Percentiles rank a stretch among this genome's conserved stretches.
These are phyloP conservation scores for Nicotiana noctiflora DNA, from an alignment of 257 asterid species.

Conservation along the genomic window DNA sequence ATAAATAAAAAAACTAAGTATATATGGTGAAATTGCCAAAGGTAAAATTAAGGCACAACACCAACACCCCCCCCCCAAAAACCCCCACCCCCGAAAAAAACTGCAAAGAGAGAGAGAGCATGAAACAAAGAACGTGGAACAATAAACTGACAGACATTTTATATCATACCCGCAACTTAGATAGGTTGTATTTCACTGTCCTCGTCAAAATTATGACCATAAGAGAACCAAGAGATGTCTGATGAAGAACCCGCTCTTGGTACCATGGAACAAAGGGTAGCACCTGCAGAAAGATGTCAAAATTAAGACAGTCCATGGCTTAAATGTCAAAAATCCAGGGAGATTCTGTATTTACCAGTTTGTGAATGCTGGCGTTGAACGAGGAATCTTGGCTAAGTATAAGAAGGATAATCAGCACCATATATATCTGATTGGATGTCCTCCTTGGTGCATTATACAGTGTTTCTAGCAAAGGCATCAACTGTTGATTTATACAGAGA, in stretches of 20 bases:
- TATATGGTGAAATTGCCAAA: not conserved
- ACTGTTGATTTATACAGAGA: constrained; percentile 38
- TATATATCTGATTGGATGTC: constrained; percentile 83
- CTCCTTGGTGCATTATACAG: constrained; percentile 75
- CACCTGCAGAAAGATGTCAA: constrained; percentile 39
- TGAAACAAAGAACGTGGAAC: not conserved
- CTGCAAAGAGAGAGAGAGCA: not conserved
- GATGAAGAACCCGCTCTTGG: constrained; percentile 45
- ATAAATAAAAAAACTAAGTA: not conserved
- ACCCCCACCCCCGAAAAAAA: not conserved
- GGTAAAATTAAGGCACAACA: not conserved
- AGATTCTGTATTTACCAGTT: constrained; percentile 44
- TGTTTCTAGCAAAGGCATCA: constrained; percentile 96
- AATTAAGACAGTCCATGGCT: constrained; percentile 13
- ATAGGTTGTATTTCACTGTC: constrained; percentile 63
- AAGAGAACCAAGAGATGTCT: constrained; percentile 63
- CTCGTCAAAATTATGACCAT: constrained; percentile 74
- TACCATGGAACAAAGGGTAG: constrained; percentile 69
- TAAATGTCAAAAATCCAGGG: constrained; percentile 3
- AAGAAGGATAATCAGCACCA: constrained; percentile 85
- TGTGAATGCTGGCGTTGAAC: constrained; percentile 80
- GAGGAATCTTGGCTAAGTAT: constrained; percentile 95
- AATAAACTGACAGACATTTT: not conserved
- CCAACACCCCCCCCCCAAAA: no score
- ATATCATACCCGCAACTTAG: constrained; percentile 56